Evolutionary conservation across 495 filamentous ascomycete species (phyloP), one percentile per base, ranked within the genome.

Genomic region (Cryomyces antarcticus): DNA sequence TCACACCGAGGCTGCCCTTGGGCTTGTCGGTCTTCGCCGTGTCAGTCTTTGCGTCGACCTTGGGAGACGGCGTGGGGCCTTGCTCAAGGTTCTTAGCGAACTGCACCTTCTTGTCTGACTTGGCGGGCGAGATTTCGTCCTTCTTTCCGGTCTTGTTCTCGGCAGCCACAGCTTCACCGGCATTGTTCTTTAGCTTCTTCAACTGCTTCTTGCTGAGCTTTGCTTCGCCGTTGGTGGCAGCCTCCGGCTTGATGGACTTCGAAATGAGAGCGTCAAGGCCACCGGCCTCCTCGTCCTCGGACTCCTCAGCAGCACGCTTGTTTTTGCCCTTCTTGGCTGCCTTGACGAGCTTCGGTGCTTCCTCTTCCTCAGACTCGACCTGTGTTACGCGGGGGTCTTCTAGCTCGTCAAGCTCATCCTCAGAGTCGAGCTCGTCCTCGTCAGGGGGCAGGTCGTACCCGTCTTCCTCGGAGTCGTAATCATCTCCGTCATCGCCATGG

Each of bases 151-250:
- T 71, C 50, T 73, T 68, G 28, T 57, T 43, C 62, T 77, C 72
- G 45, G 78, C 70, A 17, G 60, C 53, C 7, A 62, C 57, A 38
- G 88, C 76, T 49, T 93, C 77, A 38, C 88, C 88, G 56, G 87
- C 78, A 67, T 93, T 95, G 67, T 89, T 92, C 78, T 96, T 96
- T 17, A 93, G 70, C 72, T 95, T 99, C 76, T 99, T 96, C 53
- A 78, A 75, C 61, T 97, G 83, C 68, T 94, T 96, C 73, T 96
- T 94, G 71, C 76, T 88, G 41, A 92, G 69, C 53, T 65, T 69
- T 38, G 62, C 55, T 46, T 75, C 72, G 49, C 66, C 70, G 54
- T 78, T 79, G 6, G 66, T 62, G 42, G 61, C 57, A 6, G 67
- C 62, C 28, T 48, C 50, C 10, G 65, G 54, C 58, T 75, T 75